Evolutionary conservation across 768 basidiomycete species (phyloP), one percentile per base, ranked within the genome.

Genomic region (Cystofilobasidium capitatum): DNA sequence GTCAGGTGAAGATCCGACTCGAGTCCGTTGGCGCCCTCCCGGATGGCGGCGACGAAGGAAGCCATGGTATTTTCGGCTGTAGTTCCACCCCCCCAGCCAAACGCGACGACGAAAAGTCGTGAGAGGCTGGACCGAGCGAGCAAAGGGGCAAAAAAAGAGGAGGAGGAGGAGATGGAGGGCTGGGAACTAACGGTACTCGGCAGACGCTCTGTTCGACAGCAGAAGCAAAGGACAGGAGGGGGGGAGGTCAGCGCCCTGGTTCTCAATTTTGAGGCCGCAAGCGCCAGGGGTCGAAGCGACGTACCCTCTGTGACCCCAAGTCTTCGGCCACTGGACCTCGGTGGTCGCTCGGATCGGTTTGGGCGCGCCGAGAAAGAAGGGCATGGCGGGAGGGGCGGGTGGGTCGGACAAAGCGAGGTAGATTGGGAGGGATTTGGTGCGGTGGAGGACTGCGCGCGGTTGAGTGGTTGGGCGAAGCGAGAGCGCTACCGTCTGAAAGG

Each of bases 1-100:
- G 67, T 62, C n/a, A 69, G 62, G 39, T 71, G 70, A 20, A 71
- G 64, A 36, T 71, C 65, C 60, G 42, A 24, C 55, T 68, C 66
- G 24, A 68, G 54, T 1, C 61, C 66, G 44, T 68, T 26, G 7
- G 66, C 61, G 39, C 66, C 66, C 36, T 68, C 66, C 16, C 22
- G 40, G 45, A 65, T 59, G 3, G 68, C 68, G 13, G 47, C 57
- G 20, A 37, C n/a, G 57, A 64, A 69, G 24, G 37, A 22, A 5
- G 45, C 44, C n/a, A 69, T 35, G 33, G 68, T 69, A 39, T 69
- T 69, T 39, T 69, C 68, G 26, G 68, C 68, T 69, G 37, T 13
- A 22, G 2, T n/a, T n/a, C n/a, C n/a, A n/a, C n/a, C n/a, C n/a
- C n/a, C n/a, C n/a, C n/a, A n/a, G n/a, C n/a, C n/a, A n/a, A n/a